Evolutionary conservation across 495 filamentous ascomycete species (phyloP), one percentile per base, ranked within the genome.

Genomic region (Chaetomium fimeti): DNA sequence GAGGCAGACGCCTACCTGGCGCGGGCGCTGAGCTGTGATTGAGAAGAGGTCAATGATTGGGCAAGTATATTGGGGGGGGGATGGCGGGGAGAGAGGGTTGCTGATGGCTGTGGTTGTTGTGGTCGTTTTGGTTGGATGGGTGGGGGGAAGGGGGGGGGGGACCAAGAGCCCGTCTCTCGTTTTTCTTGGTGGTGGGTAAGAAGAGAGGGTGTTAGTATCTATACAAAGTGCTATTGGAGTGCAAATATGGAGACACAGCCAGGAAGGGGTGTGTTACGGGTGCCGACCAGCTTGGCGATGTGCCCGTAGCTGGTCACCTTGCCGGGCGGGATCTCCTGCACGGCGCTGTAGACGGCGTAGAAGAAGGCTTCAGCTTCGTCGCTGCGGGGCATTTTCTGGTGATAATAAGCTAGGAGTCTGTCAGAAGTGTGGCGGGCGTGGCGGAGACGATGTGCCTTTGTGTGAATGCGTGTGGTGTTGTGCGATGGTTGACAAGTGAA

Each of bases 291-390:
- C 20, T 74, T 79, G 11, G 92, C 92, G 61, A 98, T 94, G 73
- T 97, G 92, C 0, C 90, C 91, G 75, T 97, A 97, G 53, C 84
- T 89, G 1, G 92, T 96, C 47, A 97, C 92, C 71, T 82, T 88
- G 57, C 93, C 92, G 4, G 73, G 73, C 0, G 93, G 93, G 58
- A 97, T 89, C 75, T 95, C 86, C 70, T 92, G 90, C 36, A 96
- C 85, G 24, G 91, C 90, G 57, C 76, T 71, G 78, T 95, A 97
- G 43, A 97, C 93, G 42, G 89, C 90, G 65, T 85, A 79, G 75
- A 89, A 92, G 84, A 93, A 98, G 66, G 84, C 84, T 69, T 88
- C 83, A 24, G 91, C 91, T 81, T 97, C 93, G 71, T 94, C 90
- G 24, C 87, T 85, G 63, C 89, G 88, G 28, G 88, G 72, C 90